Conservation (phyloP, 2,329 filamentous ascomycete genomes). For the Aspergillus sp. region DNA sequence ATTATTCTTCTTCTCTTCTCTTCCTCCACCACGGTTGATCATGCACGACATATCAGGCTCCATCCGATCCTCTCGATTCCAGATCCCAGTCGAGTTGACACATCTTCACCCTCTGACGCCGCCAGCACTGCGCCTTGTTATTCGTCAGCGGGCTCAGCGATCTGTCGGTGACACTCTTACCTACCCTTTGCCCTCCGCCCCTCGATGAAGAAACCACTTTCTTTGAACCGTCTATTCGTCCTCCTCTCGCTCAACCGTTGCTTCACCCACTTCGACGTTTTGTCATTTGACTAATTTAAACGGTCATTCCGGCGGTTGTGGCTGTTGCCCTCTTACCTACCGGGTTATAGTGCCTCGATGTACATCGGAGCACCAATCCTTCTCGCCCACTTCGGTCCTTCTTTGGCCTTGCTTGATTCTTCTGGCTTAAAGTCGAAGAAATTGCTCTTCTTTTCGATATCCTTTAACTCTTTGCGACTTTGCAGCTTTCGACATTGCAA, state of each 20-base stretch:
- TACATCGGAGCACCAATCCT: background rate
- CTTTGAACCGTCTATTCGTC: background rate
- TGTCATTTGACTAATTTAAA: constrained; percentile 2
- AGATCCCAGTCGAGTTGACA: constrained; percentile 19
- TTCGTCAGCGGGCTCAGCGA: constrained; percentile 18
- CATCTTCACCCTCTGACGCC: constrained; percentile 13
- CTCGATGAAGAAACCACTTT: constrained; percentile 8
- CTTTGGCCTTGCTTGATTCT: background rate
- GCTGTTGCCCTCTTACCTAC: constrained; percentile 8
- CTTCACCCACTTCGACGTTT: background rate
- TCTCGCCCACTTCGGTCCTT: background rate
- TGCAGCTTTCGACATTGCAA: background rate
- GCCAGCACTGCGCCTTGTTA: constrained; percentile 15
- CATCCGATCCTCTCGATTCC: constrained; percentile 15
- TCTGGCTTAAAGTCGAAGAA: background rate
- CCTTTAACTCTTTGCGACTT: background rate
- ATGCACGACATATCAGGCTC: constrained; percentile 26
- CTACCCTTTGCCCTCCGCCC: constrained; percentile 8
- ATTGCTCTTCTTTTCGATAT: background rate
- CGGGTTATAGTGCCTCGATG: constrained; percentile 5
- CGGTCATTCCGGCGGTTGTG: constrained; percentile 1
- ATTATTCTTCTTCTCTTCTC: background rate
- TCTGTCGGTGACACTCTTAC: constrained; percentile 13
- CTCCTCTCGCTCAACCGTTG: constrained; percentile 1
- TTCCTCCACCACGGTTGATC: constrained; percentile 14